phyloP scores from a whole-genome alignment of 208 protist species.

The Leishmania tarentolae region DNA sequence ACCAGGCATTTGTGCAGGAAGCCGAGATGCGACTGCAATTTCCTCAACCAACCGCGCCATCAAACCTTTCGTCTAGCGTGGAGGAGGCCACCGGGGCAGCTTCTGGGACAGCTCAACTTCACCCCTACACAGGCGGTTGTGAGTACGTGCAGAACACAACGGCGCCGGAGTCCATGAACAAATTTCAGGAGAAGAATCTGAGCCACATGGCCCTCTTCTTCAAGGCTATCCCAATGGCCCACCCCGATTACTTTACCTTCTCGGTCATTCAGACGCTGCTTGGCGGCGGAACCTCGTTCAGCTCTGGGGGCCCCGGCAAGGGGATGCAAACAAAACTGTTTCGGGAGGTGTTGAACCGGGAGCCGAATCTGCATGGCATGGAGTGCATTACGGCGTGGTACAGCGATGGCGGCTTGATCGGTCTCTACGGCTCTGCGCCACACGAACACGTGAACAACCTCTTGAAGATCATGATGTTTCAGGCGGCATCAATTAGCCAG shows the following conservation, averaged over 20 bases:
- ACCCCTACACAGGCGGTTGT: constrained; percentile 81
- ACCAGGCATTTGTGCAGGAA: constrained; percentile 65
- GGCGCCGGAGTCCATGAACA: constrained; percentile 89
- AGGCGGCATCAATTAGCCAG: constrained; percentile 78
- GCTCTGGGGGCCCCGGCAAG: constrained; percentile 92
- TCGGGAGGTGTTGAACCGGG: constrained; percentile 85
- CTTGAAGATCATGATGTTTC: constrained; percentile 77
- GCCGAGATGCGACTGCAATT: constrained; percentile 71
- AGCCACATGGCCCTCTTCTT: constrained; percentile 90
- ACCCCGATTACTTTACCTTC: constrained; percentile 88
- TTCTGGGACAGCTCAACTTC: constrained; percentile 13
- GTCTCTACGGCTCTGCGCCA: constrained; percentile 84
- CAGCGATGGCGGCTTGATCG: constrained; percentile 86
- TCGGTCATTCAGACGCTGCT: constrained; percentile 90
- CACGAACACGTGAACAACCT: constrained; percentile 78
- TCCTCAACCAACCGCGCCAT: constrained; percentile 10
- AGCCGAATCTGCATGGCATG: constrained; percentile 76
- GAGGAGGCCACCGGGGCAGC: not conserved
- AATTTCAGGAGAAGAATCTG: constrained; percentile 92
- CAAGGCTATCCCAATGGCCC: constrained; percentile 79
- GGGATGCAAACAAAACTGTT: constrained; percentile 93
- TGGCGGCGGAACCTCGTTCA: constrained; percentile 90
- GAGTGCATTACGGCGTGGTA: constrained; percentile 93
- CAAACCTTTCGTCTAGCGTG: constrained; percentile 3
- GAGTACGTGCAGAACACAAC: constrained; percentile 76